Conservation (phyloP, 352 stramenopile genomes). For the Phytophthora pistaciae region DNA sequence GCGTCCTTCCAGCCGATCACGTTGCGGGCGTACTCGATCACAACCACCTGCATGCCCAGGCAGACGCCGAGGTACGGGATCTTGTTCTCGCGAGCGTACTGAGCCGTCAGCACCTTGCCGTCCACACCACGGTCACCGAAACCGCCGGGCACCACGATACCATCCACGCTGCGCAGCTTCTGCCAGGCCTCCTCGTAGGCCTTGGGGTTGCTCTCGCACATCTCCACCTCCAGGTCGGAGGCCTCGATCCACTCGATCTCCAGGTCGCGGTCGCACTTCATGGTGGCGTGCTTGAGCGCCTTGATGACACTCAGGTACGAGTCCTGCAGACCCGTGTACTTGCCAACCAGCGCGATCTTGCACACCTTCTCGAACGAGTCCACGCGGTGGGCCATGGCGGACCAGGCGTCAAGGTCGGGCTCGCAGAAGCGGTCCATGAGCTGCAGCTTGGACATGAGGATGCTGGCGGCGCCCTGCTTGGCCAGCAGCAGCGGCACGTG, state of each 20-base stretch:
- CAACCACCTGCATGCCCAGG: slow-evolving; percentile 95
- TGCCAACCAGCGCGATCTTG: slow-evolving; percentile 98
- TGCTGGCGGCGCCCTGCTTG: slow-evolving; percentile 95
- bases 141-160: slow-evolving; percentile 98
- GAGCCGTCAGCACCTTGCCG: slow-evolving; percentile 97
- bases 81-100: slow-evolving; percentile 96
- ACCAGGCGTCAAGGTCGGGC: slow-evolving; percentile 83
- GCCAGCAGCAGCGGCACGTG: slow-evolving; percentile 98
- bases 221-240: slow-evolving; percentile 92
- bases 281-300: slow-evolving; percentile 94
- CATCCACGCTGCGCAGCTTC: slow-evolving; percentile 93
- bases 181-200: slow-evolving; percentile 91
- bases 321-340: slow-evolving; percentile 99
- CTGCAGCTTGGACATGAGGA: slow-evolving; percentile 94
- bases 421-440: slow-evolving; percentile 90
- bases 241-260: slow-evolving; percentile 99
- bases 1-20: slow-evolving; percentile 93
- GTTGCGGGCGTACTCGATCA: slow-evolving; percentile 98
- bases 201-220: slow-evolving; percentile 72
- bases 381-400: slow-evolving; percentile 94
- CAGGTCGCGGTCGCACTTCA: slow-evolving; percentile 94
- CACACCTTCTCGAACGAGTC: slow-evolving; percentile 93
- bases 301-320: slow-evolving; percentile 99
- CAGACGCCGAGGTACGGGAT: slow-evolving; percentile 99
- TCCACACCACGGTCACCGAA: slow-evolving; percentile 99